Conservation (phyloP, 2,329 filamentous ascomycete species). For the Fusarium continuum region DNA sequence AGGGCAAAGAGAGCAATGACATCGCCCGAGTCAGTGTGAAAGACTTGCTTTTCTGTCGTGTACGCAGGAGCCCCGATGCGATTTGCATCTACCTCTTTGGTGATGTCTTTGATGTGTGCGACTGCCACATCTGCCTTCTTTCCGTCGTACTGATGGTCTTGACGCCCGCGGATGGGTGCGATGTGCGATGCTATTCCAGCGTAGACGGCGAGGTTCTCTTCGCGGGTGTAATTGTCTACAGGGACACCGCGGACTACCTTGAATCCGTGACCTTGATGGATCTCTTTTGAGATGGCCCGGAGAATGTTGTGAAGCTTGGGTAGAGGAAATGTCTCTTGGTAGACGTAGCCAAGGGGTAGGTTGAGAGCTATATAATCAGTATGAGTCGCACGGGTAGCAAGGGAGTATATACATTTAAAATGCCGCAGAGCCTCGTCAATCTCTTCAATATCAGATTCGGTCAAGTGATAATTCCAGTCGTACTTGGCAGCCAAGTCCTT, state of each 20-base stretch:
- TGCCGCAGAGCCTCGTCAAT: slow-evolving; percentile 54
- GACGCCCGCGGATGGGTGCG: slow-evolving; percentile 60
- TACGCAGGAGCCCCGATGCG: slow-evolving; percentile 52
- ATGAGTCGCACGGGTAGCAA: background rate
- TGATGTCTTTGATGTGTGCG: slow-evolving; percentile 41
- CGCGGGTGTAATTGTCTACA: slow-evolving; percentile 59
- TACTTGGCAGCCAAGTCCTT: slow-evolving; percentile 56
- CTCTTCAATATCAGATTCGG: slow-evolving; percentile 57
- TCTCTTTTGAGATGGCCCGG: slow-evolving; percentile 59
- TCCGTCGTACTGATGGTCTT: slow-evolving; percentile 49
- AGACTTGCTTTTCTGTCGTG: slow-evolving; percentile 68
- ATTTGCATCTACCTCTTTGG: slow-evolving; percentile 38
- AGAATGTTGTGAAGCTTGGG: slow-evolving; percentile 50
- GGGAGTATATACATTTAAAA: slow-evolving; percentile 44
- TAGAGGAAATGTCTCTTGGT: slow-evolving; percentile 29
- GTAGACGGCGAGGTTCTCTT: slow-evolving; percentile 68
- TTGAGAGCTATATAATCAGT: background rate
- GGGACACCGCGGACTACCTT: slow-evolving; percentile 66
- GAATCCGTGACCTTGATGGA: slow-evolving; percentile 68
- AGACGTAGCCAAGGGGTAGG: background rate
- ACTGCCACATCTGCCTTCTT: slow-evolving; percentile 53
- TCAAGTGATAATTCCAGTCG: slow-evolving; percentile 64
- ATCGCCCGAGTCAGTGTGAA: slow-evolving; percentile 48
- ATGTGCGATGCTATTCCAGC: slow-evolving; percentile 67
- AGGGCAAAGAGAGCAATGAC: slow-evolving; percentile 57